These are phyloP conservation scores for Bryoglossum gracile DNA, from an alignment of 495 filamentous ascomycete species.

Conservation along the genomic window DNA sequence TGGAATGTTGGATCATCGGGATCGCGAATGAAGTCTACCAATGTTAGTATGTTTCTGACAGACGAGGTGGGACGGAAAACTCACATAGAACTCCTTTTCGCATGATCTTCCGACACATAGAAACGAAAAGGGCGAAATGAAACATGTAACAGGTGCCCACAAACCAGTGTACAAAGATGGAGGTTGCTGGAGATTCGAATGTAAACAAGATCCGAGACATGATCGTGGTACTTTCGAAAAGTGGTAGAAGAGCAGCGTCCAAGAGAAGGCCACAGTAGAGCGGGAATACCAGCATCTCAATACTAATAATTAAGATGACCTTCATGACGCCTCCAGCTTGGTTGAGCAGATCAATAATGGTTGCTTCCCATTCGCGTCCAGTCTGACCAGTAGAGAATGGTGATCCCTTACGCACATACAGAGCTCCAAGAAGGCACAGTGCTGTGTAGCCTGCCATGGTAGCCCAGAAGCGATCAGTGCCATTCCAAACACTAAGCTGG, in stretches of 20 bases:
- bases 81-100: slow-evolving; percentile 83
- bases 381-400: slow-evolving; percentile 57
- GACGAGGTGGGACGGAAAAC: slow-evolving; percentile 25
- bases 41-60: background rate
- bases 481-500: slow-evolving; percentile 66
- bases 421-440: slow-evolving; percentile 60
- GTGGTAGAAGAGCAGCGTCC: slow-evolving; percentile 78
- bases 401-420: slow-evolving; percentile 67
- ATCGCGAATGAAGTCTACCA: slow-evolving; percentile 87
- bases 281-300: slow-evolving; percentile 97
- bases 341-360: slow-evolving; percentile 73
- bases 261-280: slow-evolving; percentile 90
- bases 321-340: slow-evolving; percentile 97
- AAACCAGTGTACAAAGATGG: slow-evolving; percentile 97
- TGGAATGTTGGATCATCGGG: slow-evolving; percentile 98
- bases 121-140: slow-evolving; percentile 96
- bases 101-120: slow-evolving; percentile 98
- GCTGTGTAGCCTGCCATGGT: slow-evolving; percentile 74
- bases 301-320: slow-evolving; percentile 95
- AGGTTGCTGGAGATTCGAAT: slow-evolving; percentile 67
- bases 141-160: slow-evolving; percentile 99
- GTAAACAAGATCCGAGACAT: slow-evolving; percentile 71
- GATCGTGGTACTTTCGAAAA: slow-evolving; percentile 75
- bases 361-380: slow-evolving; percentile 65
- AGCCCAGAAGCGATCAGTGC: slow-evolving; percentile 69